Base-by-base conservation (phyloP, 305 asterid genomes). In the Rubia balearica region DNA sequence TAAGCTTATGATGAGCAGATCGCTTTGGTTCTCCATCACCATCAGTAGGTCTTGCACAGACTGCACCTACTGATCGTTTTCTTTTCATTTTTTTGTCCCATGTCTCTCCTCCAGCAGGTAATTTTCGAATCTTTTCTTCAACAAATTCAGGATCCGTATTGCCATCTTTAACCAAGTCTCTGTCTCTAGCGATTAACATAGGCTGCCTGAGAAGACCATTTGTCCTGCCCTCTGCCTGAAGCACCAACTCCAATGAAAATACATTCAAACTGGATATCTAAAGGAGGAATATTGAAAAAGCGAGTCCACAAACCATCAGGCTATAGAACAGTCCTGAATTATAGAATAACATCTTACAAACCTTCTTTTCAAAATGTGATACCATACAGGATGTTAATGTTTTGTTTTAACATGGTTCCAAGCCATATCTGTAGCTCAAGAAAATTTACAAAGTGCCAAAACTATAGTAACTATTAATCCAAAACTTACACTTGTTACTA, bases 41-140 rank as follows among this genome's bases (percentile, higher is more conserved):
- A 69, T 85, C 99, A 78, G 72, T 72, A 48, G 98, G 76, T 85
- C 97, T 90, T 55, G 92, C 80, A 77, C 81, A 73, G 68, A 82
- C 96, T 22, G 90, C 82, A 68, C 99, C 97, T 81, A 88, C 92
- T 74, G 99, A 92, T 14, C 98, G 99, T 77, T 95, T 95, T 81
- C 95, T 83, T 86, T 87, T 95, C 96, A 90, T 92, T 81, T 88
- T 95, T 80, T 83, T 95, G 78, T 92, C 99, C 98, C 98, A 92
- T 53, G 90, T 90, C 81, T 95, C 99, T 62, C 97, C 99, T 75
- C 90, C 96, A 27, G 90, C 90, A 53, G 98, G 96, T 78, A 92
- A 82, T 69, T 92, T 85, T 85, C 95, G 88, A 66, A 87, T 87
- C 84, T 92, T 90, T 73, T 87, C 96, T 85, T 87, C 96, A 67